A percentile compares a stretch with the other conserved stretches of the same genome.
phyloP scores from a whole-genome alignment of 257 asterid species.

The Nemophila menziesii region DNA sequence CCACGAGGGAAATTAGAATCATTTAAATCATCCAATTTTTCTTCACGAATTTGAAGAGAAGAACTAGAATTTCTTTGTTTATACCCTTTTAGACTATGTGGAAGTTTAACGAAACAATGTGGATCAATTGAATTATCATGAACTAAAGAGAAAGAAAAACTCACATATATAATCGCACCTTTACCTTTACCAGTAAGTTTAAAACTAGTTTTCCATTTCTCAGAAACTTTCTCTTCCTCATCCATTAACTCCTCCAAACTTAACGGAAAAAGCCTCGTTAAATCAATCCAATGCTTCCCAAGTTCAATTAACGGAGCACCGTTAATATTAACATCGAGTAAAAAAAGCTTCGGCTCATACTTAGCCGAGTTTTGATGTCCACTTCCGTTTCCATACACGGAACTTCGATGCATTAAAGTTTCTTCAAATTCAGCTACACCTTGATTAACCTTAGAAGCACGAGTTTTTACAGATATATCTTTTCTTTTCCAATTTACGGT shows the following conservation, averaged over 20 bases:
- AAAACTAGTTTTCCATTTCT: constrained; percentile 79
- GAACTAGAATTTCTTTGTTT: constrained; percentile 20
- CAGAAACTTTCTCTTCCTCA: constrained; percentile 45
- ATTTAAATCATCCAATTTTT: constrained; percentile 12
- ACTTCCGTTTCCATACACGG: constrained; percentile 39
- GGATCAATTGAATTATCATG: constrained; percentile 34
- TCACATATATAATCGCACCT: constrained; percentile 65
- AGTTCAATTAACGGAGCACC: constrained; percentile 54
- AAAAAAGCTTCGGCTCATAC: constrained; percentile 59
- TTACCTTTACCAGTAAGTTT: constrained; percentile 69
- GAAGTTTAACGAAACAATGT: constrained; percentile 36
- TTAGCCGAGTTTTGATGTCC: constrained; percentile 41
- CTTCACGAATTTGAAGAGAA: constrained; percentile 41
- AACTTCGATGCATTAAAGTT: constrained; percentile 57
- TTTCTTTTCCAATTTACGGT: constrained; percentile 64
- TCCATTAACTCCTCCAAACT: constrained; percentile 61
- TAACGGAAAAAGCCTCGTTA: constrained; percentile 74
- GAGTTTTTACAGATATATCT: constrained; percentile 33
- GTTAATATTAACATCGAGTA: constrained; percentile 40
- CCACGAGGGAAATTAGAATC: constrained; percentile 20
- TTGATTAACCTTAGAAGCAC: constrained; percentile 32
- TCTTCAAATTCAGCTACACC: constrained; percentile 68
- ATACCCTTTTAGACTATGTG: constrained; percentile 25
- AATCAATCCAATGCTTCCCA: constrained; percentile 76
- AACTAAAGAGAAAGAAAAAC: constrained; percentile 53